Evolutionary conservation across 441 rosid species (phyloP), one percentile per base, ranked within the genome.

Genomic region (Biscutella auriculata): DNA sequence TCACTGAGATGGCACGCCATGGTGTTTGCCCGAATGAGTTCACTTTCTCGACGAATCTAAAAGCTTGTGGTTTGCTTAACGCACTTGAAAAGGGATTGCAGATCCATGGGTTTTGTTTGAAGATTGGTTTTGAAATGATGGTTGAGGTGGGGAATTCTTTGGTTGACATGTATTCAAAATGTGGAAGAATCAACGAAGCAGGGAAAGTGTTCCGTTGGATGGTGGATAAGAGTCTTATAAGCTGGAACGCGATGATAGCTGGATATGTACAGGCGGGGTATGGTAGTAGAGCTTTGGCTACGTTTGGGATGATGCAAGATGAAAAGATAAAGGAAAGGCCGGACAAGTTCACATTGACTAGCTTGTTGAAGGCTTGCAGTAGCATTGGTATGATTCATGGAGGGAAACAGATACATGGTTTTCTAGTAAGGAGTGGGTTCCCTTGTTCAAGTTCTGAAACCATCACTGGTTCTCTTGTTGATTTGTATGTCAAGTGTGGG

Each of bases 221-320:
- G 84, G 64, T 64, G 0, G 63, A 16, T 61, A 76, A 64, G 63
- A 78, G 73, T 75, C 76, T 79, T 42, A 73, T 84, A 33, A 92
- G 76, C 23, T 86, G 92, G 97, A 88, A 88, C 23, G 77, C 84
- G 9, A 83, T 84, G 82, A 78, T 88, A 16, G 76, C 88, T 6
- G 94, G 94, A 9, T 75, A 74, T 37, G 73, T 65, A 6, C 68
- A 67, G 14, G 73, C 79, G 16, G 87, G 88, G 36, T 64, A 53
- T 12, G 72, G 79, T 5, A 62, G 73, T 69, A 86, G 72, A 64
- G 94, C 92, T 68, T 44, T 84, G 44, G 57, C 60, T 70, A 69
- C 82, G 71, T 84, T 88, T 46, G 62, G 51, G 16, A 57, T 62
- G 73, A 79, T 82, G 92, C 75, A 60, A 44, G 65, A 71, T 26